A percentile compares a stretch with the other conserved stretches of the same genome.
phyloP scores from a whole-genome alignment of 2,329 filamentous ascomycete genomes.

The Lomentospora prolificans region DNA sequence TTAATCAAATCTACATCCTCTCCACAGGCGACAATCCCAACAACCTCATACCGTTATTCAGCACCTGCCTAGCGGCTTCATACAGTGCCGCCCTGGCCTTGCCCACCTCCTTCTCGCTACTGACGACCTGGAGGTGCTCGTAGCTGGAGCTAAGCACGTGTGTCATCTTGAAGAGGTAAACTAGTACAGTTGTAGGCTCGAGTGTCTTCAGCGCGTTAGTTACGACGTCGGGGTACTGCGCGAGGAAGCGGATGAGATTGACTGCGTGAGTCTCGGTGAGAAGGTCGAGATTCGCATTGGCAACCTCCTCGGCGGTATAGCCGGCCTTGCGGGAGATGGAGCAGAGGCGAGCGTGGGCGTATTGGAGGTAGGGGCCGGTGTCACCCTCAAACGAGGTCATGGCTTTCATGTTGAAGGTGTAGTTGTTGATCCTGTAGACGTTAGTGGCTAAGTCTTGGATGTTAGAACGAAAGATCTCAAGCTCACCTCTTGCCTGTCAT shows the following conservation, averaged over 20 bases:
- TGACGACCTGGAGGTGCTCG: slow-evolving; percentile 73
- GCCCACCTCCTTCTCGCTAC: slow-evolving; percentile 63
- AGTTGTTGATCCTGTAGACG: slow-evolving; percentile 49
- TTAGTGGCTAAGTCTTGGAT: too few relatives aligned
- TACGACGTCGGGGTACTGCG: slow-evolving; percentile 78
- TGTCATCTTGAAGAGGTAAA: slow-evolving; percentile 81
- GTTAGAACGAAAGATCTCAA: too few relatives aligned
- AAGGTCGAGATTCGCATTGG: slow-evolving; percentile 54
- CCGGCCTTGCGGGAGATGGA: slow-evolving; percentile 50
- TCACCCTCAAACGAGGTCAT: slow-evolving; percentile 82
- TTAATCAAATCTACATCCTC: slow-evolving; percentile 5
- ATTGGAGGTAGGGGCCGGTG: slow-evolving; percentile 78
- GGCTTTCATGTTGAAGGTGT: slow-evolving; percentile 66
- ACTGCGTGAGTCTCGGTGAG: slow-evolving; percentile 63
- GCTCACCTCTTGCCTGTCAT: slow-evolving; percentile 72
- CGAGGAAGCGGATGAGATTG: slow-evolving; percentile 65
- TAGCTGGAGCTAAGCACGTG: slow-evolving; percentile 73
- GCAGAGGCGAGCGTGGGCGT: slow-evolving; percentile 65
- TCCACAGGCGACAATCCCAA: slow-evolving; percentile 65
- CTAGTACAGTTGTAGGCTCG: slow-evolving; percentile 51
- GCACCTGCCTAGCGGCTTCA: slow-evolving; percentile 61
- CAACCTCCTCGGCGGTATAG: slow-evolving; percentile 47
- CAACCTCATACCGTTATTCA: slow-evolving; percentile 75
- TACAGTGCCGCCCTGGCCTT: slow-evolving; percentile 69
- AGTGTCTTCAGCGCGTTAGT: slow-evolving; percentile 76